Conservation (phyloP, 2,329 filamentous ascomycete genomes). For the Claviceps capensis region DNA sequence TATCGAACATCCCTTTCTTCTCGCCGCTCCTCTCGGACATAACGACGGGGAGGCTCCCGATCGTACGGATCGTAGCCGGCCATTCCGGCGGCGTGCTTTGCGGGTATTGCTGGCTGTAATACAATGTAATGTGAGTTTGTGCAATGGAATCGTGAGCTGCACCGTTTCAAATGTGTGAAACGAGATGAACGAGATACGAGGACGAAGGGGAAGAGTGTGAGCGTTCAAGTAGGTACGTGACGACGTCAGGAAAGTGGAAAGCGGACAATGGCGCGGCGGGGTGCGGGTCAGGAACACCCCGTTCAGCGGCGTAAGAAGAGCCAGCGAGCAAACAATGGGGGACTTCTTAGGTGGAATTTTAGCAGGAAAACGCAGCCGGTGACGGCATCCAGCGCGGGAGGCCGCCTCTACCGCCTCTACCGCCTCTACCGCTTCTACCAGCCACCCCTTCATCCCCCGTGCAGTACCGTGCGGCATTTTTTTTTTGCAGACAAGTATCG, state of each 20-base stretch:
- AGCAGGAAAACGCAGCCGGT: no score
- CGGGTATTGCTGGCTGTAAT: background rate
- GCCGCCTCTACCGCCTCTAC: no score
- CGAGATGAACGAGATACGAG: background rate
- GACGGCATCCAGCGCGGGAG: no score
- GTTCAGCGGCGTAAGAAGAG: background rate
- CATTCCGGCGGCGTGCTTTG: constrained; percentile 13
- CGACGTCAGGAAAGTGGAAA: background rate
- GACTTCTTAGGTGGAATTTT: no score
- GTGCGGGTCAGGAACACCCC: background rate
- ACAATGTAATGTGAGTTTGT: background rate
- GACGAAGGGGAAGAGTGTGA: background rate
- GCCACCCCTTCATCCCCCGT: no score
- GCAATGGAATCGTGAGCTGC: background rate
- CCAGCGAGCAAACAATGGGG: background rate
- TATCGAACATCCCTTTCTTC: constrained; percentile 39
- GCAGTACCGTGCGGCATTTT: no score
- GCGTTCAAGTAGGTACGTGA: background rate
- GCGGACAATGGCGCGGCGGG: background rate
- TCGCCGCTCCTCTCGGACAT: constrained; percentile 40
- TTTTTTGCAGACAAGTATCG: no score
- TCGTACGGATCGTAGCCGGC: constrained; percentile 43
- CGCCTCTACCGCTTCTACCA: no score
- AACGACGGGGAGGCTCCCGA: constrained; percentile 33
- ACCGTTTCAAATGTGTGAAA: background rate